Conservation (phyloP, 352 stramenopile genomes). For the Globisporangium apiculatum region DNA sequence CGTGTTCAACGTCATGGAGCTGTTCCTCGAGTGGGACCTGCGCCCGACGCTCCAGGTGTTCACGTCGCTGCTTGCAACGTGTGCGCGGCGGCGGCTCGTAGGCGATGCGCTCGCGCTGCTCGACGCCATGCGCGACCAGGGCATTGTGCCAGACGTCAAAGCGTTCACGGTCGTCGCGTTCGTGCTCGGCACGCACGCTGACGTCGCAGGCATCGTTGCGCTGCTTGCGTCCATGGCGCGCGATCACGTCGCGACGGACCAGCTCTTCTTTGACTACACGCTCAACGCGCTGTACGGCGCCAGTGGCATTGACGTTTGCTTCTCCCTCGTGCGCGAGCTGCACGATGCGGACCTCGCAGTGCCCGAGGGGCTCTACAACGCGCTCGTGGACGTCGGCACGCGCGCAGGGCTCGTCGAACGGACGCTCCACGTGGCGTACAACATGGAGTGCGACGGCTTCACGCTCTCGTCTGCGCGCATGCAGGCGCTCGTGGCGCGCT, state of each 20-base stretch:
- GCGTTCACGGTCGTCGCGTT: constrained; percentile 62
- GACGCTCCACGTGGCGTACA: constrained; percentile 68
- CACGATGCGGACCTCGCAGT: constrained; percentile 31
- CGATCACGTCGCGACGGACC: constrained; percentile 30
- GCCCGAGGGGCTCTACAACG: constrained; percentile 48
- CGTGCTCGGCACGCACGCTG: constrained; percentile 46
- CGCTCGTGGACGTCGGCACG: constrained; percentile 55
- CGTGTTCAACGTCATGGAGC: constrained; percentile 62
- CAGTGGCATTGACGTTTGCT: constrained; percentile 68
- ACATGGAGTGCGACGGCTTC: constrained; percentile 81
- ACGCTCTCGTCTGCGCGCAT: constrained; percentile 40
- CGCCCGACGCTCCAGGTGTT: constrained; percentile 64
- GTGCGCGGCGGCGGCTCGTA: constrained; percentile 44
- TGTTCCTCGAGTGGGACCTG: constrained; percentile 54
- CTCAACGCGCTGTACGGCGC: constrained; percentile 47
- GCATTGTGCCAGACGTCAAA: constrained; percentile 48
- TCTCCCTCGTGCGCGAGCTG: constrained; percentile 52
- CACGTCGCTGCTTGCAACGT: constrained; percentile 65
- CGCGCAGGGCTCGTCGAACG: constrained; percentile 51
- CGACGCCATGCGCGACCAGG: constrained; percentile 40
- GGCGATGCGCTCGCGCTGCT: constrained; percentile 50
- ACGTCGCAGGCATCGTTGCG: constrained; percentile 36
- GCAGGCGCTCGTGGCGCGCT: constrained; percentile 36
- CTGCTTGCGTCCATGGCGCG: constrained; percentile 41
- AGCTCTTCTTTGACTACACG: constrained; percentile 57